Evolutionary conservation across 2,329 filamentous ascomycete genomes (phyloP), one percentile per base, ranked within the genome.

Genomic region (Stromatinia cepivora): DNA sequence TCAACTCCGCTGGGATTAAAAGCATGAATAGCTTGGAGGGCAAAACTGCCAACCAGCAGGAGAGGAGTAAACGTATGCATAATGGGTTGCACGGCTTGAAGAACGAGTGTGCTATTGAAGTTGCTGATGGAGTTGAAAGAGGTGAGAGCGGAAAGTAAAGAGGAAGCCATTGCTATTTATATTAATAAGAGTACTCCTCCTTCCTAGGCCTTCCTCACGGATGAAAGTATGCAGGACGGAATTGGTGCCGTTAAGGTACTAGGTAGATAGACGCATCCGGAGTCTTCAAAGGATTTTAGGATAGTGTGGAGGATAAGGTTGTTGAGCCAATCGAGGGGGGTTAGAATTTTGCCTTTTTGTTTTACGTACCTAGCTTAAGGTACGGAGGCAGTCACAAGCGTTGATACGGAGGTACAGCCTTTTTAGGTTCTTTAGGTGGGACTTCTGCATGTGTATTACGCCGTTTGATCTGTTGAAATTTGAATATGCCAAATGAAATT

Each of bases 21-120:
- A 57, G 83, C 84, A 56, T 87, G 76, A 73, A 84, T 83, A 53
- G 80, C 77, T 78, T 87, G 85, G 65, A 85, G 77, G 78, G 83
- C 84, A 71, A 82, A 79, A 66, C 82, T 81, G 79, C 85, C 83
- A 70, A 87, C 78, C 39, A 87, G 78, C 45, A 87, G 73, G 45
- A 84, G 78, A 68, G 84, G 84, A 36, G 83, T 80, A 71, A 87
- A 72, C 66, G 83, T 79, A 74, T 86, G 81, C 84, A 86, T 85
- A 76, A 84, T 80, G 73, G 82, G 80, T 71, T 74, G 69, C 54
- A 64, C 46, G 63, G 72, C 56, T 20, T 58, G 45, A 20, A 64
- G 48, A 46, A 68, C 39, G 7, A 70, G 59, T 34, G 73, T 71
- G 61, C 73, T 57, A 65, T 75, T 77, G 69, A 73, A 63, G 62